phyloP scores from a whole-genome alignment of 305 asterid genomes.

The Fraxinus albicans region DNA sequence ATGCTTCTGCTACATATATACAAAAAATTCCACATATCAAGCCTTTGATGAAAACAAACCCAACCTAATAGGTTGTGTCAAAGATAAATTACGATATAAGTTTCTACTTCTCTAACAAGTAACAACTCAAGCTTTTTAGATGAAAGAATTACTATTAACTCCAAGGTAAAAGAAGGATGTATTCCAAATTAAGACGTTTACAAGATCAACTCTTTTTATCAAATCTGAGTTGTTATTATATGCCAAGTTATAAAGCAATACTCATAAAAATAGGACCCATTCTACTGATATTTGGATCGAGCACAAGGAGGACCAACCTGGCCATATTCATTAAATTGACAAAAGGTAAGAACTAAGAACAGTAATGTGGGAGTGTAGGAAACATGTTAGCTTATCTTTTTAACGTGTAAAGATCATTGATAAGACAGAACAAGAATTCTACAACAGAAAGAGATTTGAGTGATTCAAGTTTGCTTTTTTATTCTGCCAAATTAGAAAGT shows the following conservation, averaged over 20 bases:
- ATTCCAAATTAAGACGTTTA: background rate
- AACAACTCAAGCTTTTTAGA: background rate
- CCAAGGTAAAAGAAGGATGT: background rate
- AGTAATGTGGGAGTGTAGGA: background rate
- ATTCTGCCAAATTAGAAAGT: background rate
- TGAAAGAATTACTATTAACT: background rate
- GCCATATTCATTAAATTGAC: background rate
- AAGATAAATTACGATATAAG: background rate
- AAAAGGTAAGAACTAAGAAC: background rate
- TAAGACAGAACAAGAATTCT: background rate
- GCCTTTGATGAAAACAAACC: background rate
- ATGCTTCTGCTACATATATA: background rate
- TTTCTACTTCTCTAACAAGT: background rate
- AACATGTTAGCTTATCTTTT: background rate
- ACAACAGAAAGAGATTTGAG: background rate
- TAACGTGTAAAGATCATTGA: background rate
- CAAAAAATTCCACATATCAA: background rate
- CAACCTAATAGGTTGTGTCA: background rate
- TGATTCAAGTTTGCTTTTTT: background rate
- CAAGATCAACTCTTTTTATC: background rate
- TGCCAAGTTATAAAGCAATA: background rate
- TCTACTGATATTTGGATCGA: background rate
- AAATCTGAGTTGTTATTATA: background rate
- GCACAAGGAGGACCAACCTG: background rate
- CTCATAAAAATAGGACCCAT: background rate